phyloP scores from a whole-genome alignment of 2,329 filamentous ascomycete genomes.

The Aspergillus costaricaensis region DNA sequence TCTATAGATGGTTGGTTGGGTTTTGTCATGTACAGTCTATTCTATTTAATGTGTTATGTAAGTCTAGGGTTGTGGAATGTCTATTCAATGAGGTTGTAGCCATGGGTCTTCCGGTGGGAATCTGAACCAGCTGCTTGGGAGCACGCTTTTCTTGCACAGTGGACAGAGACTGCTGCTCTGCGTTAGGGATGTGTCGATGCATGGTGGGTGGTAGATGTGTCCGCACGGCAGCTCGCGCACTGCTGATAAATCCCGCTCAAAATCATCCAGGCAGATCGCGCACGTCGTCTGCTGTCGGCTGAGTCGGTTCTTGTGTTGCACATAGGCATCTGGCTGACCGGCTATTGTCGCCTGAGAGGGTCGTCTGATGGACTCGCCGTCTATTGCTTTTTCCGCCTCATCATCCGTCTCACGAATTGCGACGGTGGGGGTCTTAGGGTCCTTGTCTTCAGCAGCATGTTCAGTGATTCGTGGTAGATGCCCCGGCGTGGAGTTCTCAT shows the following conservation, averaged over 20 bases:
- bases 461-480: not conserved
- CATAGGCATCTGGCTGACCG: not conserved
- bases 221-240: conserved; percentile 86
- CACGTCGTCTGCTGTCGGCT: conserved; percentile 75
- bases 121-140: conserved; percentile 54
- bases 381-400: not conserved
- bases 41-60: not conserved
- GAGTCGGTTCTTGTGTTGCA: conserved; percentile 25
- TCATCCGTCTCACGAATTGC: not conserved
- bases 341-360: not conserved
- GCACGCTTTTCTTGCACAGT: conserved; percentile 80
- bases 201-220: conserved; percentile 91
- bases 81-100: not conserved
- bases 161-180: conserved; percentile 84
- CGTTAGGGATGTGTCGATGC: conserved; percentile 81
- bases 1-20: not conserved
- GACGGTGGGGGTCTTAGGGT: not conserved
- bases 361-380: not conserved
- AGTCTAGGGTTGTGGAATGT: too few species aligned
- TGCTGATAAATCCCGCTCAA: conserved; percentile 65
- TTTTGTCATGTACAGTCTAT: not conserved
- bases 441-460: not conserved
- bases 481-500: not conserved
- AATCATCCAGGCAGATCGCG: conserved; percentile 87
- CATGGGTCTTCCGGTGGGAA: not conserved